Conservation (phyloP, 2,329 filamentous ascomycete genomes). For the Cladophialophora immunda region DNA sequence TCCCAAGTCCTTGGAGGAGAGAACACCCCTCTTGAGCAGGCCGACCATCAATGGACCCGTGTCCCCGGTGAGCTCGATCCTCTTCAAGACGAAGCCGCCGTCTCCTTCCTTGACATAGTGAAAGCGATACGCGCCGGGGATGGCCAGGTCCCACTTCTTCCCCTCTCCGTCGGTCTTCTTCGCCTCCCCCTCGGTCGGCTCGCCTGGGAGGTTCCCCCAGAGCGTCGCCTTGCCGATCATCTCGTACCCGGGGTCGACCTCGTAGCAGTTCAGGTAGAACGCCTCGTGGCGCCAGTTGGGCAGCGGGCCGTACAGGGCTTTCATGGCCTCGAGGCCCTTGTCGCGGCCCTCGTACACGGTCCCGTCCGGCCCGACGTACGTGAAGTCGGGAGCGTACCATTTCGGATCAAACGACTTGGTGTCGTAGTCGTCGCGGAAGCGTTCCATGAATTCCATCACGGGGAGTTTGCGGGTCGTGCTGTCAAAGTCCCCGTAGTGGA, state of each 20-base stretch:
- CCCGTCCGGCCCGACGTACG: conserved; percentile 2
- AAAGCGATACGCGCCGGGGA: conserved; percentile 1
- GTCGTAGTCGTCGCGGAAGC: conserved; percentile 8
- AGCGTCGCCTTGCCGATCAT: conserved; percentile 2
- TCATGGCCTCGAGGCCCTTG: neutral
- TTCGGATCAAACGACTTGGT: neutral
- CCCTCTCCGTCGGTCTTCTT: neutral
- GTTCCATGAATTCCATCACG: conserved; percentile 1
- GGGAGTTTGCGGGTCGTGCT: neutral
- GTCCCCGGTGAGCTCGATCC: conserved; percentile 6
- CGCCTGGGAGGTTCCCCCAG: neutral
- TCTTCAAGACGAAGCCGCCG: neutral
- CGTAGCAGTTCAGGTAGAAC: conserved; percentile 2
- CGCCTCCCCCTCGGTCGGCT: neutral
- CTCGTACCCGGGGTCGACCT: conserved; percentile 1
- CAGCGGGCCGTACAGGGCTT: neutral
- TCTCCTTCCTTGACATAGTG: neutral
- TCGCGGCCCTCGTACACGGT: conserved; percentile 5
- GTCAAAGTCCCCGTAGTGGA: conserved; percentile 4
- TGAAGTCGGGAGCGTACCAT: neutral
- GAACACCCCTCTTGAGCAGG: conserved; percentile 1
- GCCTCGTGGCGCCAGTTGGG: neutral
- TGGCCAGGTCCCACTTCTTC: conserved; percentile 1
- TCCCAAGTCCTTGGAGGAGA: neutral
- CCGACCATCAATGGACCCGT: neutral